Base-by-base conservation (phyloP, 345 rosid genomes). In the Carallia brachiata region DNA sequence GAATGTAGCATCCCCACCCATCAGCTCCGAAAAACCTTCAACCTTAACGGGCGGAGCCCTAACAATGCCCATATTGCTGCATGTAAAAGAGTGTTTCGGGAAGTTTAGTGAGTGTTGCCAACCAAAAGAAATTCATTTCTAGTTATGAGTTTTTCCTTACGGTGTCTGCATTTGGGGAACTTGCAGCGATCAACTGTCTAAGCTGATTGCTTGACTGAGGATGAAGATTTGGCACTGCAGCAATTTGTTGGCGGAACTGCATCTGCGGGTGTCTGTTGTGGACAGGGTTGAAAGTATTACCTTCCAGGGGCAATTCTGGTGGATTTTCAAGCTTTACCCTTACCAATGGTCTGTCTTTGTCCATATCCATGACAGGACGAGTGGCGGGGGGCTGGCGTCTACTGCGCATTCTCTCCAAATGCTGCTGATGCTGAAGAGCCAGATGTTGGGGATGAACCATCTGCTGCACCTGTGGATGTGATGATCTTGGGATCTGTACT, bases 11-110 rank as follows among this genome's bases (percentile, higher is more conserved):
- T 90, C 98, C 10, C 98, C 91, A 31, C 98, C 97, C 98, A 93
- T 93, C 78, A 93, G 80, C 70, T 93, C 97, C 78, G 84, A 88
- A 71, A 93, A 93, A 65, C 96, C 98, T 75, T 90, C 98, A 28
- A 93, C 97, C 86, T 93, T 93, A 76, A 93, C 87, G 0, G 96
- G 98, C 27, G 85, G 98, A 77, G 93, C 90, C 84, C 98, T 86
- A 61, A 79, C 85, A 27, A 87, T 73, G 16, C 87, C 84, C 77
- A 84, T 75, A 64, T 82, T 84, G 77, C 93, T 93, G 85, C 87
- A 83, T 15, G 5, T 30, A 73, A 16, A 65, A 69, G 55, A 23
- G 37, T 66, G 4, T 70, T 40, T 68, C 15, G 6, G 52, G 75
- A 62, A 54, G 70, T 74, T 68, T 37, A 31, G 56, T 52, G 10